A percentile compares a stretch with the other conserved stretches of the same genome.
phyloP scores from a whole-genome alignment of 345 rosid species.

The Moricandia moricandioides region DNA sequence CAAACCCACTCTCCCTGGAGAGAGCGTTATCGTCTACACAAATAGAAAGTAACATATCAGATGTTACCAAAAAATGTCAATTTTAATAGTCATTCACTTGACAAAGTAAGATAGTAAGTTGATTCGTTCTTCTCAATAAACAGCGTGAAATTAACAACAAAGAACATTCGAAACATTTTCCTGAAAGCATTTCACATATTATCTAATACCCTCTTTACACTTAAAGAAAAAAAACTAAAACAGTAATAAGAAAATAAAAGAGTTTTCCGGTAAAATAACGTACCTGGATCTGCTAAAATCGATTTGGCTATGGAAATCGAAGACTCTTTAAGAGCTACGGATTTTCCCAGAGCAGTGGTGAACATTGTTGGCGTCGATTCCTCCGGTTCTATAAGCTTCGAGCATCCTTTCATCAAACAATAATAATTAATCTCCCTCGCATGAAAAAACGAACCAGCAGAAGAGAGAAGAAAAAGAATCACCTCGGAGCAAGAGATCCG shows the following conservation, averaged over 20 bases:
- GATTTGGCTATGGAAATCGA: conserved; percentile 33
- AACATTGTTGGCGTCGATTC: conserved; percentile 7
- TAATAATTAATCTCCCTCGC: neutral
- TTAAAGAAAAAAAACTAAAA: neutral
- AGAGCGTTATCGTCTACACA: conserved; percentile 40
- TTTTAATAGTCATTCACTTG: neutral
- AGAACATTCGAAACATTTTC: neutral
- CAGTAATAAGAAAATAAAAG: neutral
- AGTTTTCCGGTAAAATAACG: neutral
- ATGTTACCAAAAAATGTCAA: neutral
- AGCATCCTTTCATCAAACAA: conserved; percentile 33
- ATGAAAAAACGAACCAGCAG: neutral
- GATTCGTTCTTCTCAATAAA: neutral
- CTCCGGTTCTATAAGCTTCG: conserved; percentile 18
- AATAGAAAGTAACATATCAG: conserved; percentile 11
- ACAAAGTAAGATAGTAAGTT: conserved; percentile 1
- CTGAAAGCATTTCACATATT: neutral
- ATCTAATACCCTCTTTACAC: neutral
- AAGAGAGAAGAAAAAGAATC: neutral
- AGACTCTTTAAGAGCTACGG: conserved; percentile 29
- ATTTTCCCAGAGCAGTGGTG: conserved; percentile 34
- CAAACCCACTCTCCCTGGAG: conserved; percentile 21
- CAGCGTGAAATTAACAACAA: neutral
- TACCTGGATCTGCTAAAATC: conserved; percentile 10
- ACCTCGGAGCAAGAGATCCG: conserved; percentile 69